phyloP scores from a whole-genome alignment of 805 yeast genomes.

The Maudiozyma saulgeensis region DNA sequence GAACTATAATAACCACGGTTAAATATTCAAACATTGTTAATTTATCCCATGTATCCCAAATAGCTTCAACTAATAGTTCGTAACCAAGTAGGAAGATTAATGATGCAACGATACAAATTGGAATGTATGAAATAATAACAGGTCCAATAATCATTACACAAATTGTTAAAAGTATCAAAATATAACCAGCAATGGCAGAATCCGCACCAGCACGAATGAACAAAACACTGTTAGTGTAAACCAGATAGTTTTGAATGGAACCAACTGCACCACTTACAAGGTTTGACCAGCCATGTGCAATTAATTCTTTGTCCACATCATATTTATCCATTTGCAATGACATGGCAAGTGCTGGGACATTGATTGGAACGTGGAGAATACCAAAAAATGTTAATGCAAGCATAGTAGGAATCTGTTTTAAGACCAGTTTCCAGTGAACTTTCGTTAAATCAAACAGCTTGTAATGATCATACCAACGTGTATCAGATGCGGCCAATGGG shows the following conservation, averaged over 20 bases:
- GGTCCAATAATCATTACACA: conserved; percentile 84
- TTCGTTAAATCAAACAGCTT: conserved; percentile 53
- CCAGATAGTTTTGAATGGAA: conserved; percentile 87
- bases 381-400: conserved; percentile 93
- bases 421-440: conserved; percentile 67
- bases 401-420: conserved; percentile 80
- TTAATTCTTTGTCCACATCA: conserved; percentile 85
- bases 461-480: conserved; percentile 91
- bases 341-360: conserved; percentile 94
- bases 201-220: conserved; percentile 95
- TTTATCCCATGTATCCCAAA: conserved; percentile 75
- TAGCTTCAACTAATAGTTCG: conserved; percentile 77
- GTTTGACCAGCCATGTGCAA: conserved; percentile 92
- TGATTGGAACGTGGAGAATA: conserved; percentile 90
- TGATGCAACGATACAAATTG: conserved; percentile 92
- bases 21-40: conserved; percentile 68
- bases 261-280: conserved; percentile 76
- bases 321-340: conserved; percentile 72
- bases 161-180: conserved; percentile 75
- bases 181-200: conserved; percentile 77
- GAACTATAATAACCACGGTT: conserved; percentile 78
- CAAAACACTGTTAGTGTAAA: conserved; percentile 84
- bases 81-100: conserved; percentile 84
- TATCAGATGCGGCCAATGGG: conserved; percentile 39
- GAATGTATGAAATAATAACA: conserved; percentile 83